Evolutionary conservation across 2,329 filamentous ascomycete species (phyloP).

Genomic region (Escovopsis sp.): DNA sequence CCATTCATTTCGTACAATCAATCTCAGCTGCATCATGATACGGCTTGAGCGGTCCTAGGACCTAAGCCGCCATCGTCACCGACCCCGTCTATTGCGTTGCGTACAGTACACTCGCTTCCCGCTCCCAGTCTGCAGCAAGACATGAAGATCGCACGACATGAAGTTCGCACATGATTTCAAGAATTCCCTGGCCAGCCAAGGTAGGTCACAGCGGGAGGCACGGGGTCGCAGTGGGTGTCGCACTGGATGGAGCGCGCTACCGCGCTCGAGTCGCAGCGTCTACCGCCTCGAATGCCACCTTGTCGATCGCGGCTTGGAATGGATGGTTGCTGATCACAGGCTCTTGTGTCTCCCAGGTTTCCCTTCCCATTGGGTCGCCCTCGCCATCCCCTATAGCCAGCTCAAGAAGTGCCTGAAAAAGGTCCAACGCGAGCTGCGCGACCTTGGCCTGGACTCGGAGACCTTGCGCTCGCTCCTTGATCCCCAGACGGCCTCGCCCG

Average conservation of each 20-base stretch:
- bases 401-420: constrained; percentile 83
- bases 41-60: not conserved
- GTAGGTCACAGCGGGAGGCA: constrained; percentile 13
- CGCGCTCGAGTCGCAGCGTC: not conserved
- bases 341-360: constrained; percentile 34
- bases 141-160: constrained; percentile 34
- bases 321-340: not conserved
- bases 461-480: constrained; percentile 53
- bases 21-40: not conserved
- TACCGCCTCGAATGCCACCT: not conserved
- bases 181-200: constrained; percentile 50
- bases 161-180: constrained; percentile 77
- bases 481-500: constrained; percentile 29
- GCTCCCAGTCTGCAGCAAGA: not conserved
- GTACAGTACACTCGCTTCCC: not conserved
- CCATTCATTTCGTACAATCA: not conserved
- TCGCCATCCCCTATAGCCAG: constrained; percentile 69
- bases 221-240: not conserved
- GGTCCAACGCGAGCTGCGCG: constrained; percentile 55
- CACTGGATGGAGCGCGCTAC: not conserved
- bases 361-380: constrained; percentile 55
- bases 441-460: constrained; percentile 56
- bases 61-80: not conserved
- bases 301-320: not conserved
- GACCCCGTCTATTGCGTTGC: not conserved